Evolutionary conservation across 1,284 basidiomycete genomes (phyloP).

Genomic region (Rhodotorula sp.): DNA sequence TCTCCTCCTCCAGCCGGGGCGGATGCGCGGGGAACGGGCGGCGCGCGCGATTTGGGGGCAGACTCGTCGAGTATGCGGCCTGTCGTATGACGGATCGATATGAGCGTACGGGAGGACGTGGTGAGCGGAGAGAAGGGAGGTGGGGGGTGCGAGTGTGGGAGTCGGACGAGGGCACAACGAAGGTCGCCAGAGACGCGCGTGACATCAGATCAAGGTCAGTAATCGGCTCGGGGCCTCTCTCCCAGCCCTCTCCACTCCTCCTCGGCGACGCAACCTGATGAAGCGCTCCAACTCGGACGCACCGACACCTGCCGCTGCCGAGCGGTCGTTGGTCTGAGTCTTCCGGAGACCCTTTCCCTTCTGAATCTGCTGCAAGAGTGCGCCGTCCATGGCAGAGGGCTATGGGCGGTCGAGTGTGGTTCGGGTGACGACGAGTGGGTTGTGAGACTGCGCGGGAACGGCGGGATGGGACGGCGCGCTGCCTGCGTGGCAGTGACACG

Average conservation of each 20-base stretch:
- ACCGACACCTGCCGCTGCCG: conserved; percentile 8
- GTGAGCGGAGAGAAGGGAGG: neutral
- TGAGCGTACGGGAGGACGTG: too few species aligned
- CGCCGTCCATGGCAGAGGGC: conserved; percentile 16
- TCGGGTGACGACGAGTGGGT: neutral
- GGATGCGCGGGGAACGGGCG: neutral
- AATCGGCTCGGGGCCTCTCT: too few species aligned
- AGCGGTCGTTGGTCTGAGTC: conserved; percentile 21
- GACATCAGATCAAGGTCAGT: neutral
- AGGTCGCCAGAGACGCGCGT: neutral
- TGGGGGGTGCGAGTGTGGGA: neutral
- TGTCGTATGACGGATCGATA: neutral
- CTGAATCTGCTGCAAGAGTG: conserved; percentile 30
- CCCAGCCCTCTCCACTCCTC: too few species aligned
- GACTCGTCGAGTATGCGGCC: conserved; percentile 8
- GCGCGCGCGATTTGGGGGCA: neutral
- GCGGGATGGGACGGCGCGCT: too few species aligned
- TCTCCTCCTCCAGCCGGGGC: neutral
- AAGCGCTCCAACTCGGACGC: neutral
- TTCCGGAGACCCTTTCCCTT: conserved; percentile 35
- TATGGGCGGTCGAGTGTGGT: neutral
- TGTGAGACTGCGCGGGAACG: too few species aligned
- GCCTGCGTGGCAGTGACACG: too few species aligned
- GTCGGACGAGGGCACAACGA: too few species aligned
- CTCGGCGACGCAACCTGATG: neutral